Conservation (phyloP, 768 basidiomycete genomes). For the Lactifluus hygrophoroides region DNA sequence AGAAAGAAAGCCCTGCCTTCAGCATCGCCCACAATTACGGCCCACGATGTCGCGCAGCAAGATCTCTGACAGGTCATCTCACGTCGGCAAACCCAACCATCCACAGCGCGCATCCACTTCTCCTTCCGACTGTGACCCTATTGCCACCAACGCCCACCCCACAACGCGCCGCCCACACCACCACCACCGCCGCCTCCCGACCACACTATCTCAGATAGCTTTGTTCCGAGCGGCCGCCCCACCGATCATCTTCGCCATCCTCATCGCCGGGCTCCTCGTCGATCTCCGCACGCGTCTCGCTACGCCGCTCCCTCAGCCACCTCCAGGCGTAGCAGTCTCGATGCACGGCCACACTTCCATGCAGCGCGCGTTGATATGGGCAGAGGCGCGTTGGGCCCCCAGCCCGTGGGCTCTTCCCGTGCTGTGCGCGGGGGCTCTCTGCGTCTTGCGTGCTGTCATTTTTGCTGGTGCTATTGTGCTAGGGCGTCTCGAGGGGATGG, state of each 20-base stretch:
- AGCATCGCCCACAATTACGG: neutral
- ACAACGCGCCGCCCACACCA: neutral
- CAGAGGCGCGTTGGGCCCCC: constrained; percentile 10
- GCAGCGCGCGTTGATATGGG: constrained; percentile 13
- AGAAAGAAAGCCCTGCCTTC: neutral
- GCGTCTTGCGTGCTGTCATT: neutral
- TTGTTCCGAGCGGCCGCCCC: constrained; percentile 5
- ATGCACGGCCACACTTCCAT: neutral
- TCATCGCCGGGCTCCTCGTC: constrained; percentile 5
- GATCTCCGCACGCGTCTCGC: constrained; percentile 4
- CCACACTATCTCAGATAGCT: neutral
- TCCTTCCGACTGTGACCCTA: neutral
- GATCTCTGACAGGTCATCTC: neutral
- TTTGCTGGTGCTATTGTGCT: neutral
- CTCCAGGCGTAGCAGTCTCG: neutral
- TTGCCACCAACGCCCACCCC: neutral
- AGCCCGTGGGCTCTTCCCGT: constrained; percentile 6
- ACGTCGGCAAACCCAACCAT: neutral
- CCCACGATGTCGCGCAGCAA: too few species aligned
- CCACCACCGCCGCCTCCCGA: neutral
- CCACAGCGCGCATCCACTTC: neutral
- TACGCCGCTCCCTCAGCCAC: neutral
- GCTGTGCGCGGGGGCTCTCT: neutral
- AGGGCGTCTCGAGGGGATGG: neutral
- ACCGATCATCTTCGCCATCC: neutral